Conservation (phyloP, 2,329 filamentous ascomycete species). For the Cercospora canescens region DNA sequence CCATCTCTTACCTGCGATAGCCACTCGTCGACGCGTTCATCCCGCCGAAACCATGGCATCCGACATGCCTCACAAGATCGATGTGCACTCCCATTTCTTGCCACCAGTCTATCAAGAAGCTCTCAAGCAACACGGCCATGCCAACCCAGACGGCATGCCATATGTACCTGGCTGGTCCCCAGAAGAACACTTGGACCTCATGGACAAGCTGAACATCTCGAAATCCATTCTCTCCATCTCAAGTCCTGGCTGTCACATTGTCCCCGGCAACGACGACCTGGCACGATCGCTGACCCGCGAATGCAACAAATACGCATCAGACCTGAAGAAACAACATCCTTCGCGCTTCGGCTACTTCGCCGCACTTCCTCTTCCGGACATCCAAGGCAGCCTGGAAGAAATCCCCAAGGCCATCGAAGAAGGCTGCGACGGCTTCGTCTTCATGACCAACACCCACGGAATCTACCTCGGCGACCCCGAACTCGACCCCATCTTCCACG, state of each 20-base stretch:
- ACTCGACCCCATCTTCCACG: slow-evolving; percentile 51
- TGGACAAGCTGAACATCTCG: slow-evolving; percentile 51
- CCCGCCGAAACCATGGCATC: slow-evolving; percentile 2
- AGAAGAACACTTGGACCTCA: slow-evolving; percentile 51
- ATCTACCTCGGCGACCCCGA: slow-evolving; percentile 51
- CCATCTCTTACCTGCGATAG: background rate
- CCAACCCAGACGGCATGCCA: slow-evolving; percentile 53
- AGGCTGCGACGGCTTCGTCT: slow-evolving; percentile 52
- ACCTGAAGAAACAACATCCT: slow-evolving; percentile 39
- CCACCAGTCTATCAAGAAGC: slow-evolving; percentile 45
- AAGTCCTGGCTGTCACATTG: slow-evolving; percentile 54
- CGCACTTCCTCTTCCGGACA: slow-evolving; percentile 53
- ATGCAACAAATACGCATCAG: slow-evolving; percentile 44
- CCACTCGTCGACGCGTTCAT: background rate
- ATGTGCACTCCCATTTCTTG: slow-evolving; percentile 52
- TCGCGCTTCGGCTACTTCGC: slow-evolving; percentile 56
- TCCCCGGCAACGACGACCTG: slow-evolving; percentile 39
- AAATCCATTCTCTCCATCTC: slow-evolving; percentile 58
- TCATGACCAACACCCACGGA: slow-evolving; percentile 56
- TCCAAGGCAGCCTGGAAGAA: slow-evolving; percentile 49
- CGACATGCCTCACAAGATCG: slow-evolving; percentile 39
- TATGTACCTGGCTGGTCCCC: slow-evolving; percentile 44
- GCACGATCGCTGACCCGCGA: slow-evolving; percentile 42
- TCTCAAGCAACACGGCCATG: slow-evolving; percentile 43
- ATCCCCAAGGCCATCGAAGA: slow-evolving; percentile 46